Evolutionary conservation across 768 basidiomycete species (phyloP).

Genomic region (Lactarius sp.): DNA sequence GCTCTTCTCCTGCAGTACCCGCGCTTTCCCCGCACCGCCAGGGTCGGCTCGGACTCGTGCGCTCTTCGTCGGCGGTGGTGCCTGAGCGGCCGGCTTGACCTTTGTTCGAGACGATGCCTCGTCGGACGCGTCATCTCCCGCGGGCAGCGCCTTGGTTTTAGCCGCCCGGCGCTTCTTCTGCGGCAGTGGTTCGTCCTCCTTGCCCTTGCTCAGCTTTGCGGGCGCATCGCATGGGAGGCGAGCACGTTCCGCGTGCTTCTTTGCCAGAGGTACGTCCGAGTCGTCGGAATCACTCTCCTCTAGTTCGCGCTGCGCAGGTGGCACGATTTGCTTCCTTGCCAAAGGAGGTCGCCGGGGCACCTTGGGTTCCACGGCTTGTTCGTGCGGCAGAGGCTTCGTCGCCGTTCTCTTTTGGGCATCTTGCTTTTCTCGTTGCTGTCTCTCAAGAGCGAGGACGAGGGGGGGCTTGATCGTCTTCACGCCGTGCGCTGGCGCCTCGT

Average conservation of each 20-base stretch:
- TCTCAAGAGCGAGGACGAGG: background rate
- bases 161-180: background rate
- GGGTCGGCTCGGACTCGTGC: background rate
- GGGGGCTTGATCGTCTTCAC: background rate
- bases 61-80: background rate
- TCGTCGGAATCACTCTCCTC: background rate
- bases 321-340: too few species aligned
- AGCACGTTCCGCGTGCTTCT: background rate
- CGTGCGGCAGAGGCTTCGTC: too few species aligned
- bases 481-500: background rate
- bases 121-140: background rate
- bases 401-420: background rate
- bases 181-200: background rate
- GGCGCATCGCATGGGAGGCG: background rate
- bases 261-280: constrained; percentile 8
- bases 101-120: background rate
- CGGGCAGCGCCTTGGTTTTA: background rate
- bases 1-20: background rate
- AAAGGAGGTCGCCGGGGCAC: background rate
- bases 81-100: background rate
- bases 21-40: background rate
- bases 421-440: background rate
- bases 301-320: background rate
- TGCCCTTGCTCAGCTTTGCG: background rate
- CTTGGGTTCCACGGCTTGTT: background rate